Evolutionary conservation across 352 stramenopile species (phyloP).

Genomic region (Pythium dissotocum): DNA sequence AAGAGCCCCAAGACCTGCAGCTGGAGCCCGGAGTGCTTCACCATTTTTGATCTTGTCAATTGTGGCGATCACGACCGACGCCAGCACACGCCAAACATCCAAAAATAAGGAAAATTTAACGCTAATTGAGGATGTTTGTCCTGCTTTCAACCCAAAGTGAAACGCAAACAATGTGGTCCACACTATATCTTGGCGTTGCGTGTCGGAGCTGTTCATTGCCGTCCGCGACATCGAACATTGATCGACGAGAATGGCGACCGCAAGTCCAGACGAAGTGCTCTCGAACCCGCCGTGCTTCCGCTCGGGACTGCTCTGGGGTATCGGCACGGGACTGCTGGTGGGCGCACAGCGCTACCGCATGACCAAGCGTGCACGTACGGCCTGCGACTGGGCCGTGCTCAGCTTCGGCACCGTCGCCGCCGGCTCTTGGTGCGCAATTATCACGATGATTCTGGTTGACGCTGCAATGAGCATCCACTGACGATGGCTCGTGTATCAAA

Average conservation of each 20-base stretch:
- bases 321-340: constrained; percentile 55
- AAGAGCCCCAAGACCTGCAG: constrained; percentile 77
- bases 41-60: constrained; percentile 18
- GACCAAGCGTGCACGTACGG: constrained; percentile 47
- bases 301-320: constrained; percentile 77
- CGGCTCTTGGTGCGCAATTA: constrained; percentile 44
- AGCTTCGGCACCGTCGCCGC: constrained; percentile 59
- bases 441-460: not conserved
- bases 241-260: constrained; percentile 10
- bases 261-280: constrained; percentile 42
- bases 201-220: constrained; percentile 8
- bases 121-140: not conserved
- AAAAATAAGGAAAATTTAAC: not conserved
- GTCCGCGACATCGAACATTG: not conserved
- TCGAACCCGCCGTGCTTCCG: constrained; percentile 82
- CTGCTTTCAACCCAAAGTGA: not conserved
- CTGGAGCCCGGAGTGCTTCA: constrained; percentile 72
- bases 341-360: constrained; percentile 73
- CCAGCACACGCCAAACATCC: constrained; percentile 12
- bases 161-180: constrained; percentile 2
- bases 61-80: constrained; percentile 20
- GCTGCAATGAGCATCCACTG: not conserved
- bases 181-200: not conserved
- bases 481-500: not conserved
- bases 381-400: constrained; percentile 67